phyloP scores from a whole-genome alignment of 2,329 filamentous ascomycete genomes.

The Aspergillus sp. region DNA sequence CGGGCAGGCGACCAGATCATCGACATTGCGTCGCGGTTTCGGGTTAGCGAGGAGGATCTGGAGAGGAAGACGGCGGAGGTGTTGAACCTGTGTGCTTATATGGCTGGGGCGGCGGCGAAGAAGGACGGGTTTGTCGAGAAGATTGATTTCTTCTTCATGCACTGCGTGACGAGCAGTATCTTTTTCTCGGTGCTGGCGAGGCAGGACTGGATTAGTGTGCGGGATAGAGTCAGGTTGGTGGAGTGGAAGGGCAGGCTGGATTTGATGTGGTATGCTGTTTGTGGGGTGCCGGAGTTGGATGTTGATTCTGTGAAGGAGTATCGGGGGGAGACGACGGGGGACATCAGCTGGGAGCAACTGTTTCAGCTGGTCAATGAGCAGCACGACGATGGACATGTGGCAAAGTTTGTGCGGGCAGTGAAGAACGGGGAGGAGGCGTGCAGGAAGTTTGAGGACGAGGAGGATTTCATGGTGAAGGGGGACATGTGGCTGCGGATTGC shows the following conservation, averaged over 20 bases:
- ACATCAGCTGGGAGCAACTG: conserved; percentile 1
- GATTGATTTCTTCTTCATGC: conserved; percentile 14
- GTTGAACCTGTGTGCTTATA: conserved; percentile 7
- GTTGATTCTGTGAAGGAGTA: neutral
- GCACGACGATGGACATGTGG: conserved; percentile 13
- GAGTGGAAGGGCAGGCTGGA: conserved; percentile 11
- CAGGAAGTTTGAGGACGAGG: neutral
- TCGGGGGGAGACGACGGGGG: neutral
- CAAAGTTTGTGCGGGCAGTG: conserved; percentile 9
- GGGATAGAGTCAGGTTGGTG: neutral
- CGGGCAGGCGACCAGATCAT: neutral
- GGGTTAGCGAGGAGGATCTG: conserved; percentile 1
- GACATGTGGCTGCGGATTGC: conserved; percentile 11
- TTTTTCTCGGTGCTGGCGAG: conserved; percentile 1
- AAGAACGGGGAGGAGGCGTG: conserved; percentile 9
- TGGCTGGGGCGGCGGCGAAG: conserved; percentile 3
- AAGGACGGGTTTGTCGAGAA: neutral
- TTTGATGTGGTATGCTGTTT: conserved; percentile 7
- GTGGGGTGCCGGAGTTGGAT: conserved; percentile 1
- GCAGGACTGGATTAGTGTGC: neutral
- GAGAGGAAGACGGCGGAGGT: conserved; percentile 4
- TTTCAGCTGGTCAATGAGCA: conserved; percentile 4
- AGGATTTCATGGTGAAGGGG: conserved; percentile 1
- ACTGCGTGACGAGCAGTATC: conserved; percentile 4
- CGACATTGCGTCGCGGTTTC: neutral